phyloP scores from a whole-genome alignment of 805 yeast species.

The Saccharomyces paradoxus region DNA sequence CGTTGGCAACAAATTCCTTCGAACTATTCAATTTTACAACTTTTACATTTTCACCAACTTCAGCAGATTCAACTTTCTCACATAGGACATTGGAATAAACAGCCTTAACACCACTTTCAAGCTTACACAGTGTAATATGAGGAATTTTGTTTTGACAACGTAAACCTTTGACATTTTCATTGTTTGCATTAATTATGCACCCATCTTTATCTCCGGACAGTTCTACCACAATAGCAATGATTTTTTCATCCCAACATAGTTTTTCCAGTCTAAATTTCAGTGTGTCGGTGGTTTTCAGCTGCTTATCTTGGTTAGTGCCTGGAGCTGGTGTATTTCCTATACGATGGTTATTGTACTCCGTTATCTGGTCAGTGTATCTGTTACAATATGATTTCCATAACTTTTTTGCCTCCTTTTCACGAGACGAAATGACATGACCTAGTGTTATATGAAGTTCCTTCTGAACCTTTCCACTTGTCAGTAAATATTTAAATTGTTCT shows the following conservation, averaged over 20 bases:
- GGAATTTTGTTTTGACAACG: conserved; percentile 38
- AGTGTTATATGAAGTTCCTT: conserved; percentile 59
- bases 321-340: not conserved
- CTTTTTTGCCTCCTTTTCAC: conserved; percentile 25
- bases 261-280: conserved; percentile 37
- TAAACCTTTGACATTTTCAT: conserved; percentile 12
- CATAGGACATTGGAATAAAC: conserved; percentile 43
- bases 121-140: conserved; percentile 72
- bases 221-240: conserved; percentile 47
- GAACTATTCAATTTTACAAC: conserved; percentile 7
- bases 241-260: conserved; percentile 42
- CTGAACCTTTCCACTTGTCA: conserved; percentile 37
- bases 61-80: conserved; percentile 6
- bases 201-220: conserved; percentile 1
- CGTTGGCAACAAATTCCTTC: conserved; percentile 10
- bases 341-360: not conserved
- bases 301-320: not conserved
- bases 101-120: conserved; percentile 38
- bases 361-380: conserved; percentile 9
- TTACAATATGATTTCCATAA: conserved; percentile 25
- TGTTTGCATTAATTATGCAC: conserved; percentile 9
- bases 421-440: conserved; percentile 44
- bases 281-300: conserved; percentile 15
- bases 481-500: not conserved
- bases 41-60: conserved; percentile 4